These are phyloP conservation scores for Pterulicium gracile DNA, from an alignment of 1,284 basidiomycete species.

Conservation along the genomic window DNA sequence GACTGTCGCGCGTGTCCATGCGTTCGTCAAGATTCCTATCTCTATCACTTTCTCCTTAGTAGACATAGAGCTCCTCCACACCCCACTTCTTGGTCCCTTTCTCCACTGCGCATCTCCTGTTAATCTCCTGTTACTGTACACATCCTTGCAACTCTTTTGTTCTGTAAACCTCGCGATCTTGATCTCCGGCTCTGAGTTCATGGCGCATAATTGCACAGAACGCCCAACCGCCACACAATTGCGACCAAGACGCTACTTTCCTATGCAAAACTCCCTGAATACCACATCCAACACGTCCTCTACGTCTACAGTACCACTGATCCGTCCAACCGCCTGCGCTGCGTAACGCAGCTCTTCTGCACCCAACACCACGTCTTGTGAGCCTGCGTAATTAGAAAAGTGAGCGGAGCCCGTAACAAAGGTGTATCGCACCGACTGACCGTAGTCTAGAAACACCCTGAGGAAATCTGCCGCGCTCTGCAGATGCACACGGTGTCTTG, in stretches of 20 bases:
- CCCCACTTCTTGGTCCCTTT: not conserved
- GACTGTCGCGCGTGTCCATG: too few species aligned
- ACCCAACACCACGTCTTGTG: slow-evolving; percentile 61
- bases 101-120: too few species aligned
- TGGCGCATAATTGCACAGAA: too few species aligned
- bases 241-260: slow-evolving; percentile 47
- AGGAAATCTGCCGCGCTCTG: slow-evolving; percentile 55
- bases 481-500: slow-evolving; percentile 69
- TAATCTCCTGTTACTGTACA: slow-evolving; percentile 11
- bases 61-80: not conserved
- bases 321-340: slow-evolving; percentile 66
- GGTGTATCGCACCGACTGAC: slow-evolving; percentile 25
- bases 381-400: slow-evolving; percentile 16
- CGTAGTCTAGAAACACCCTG: slow-evolving; percentile 49
- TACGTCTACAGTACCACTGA: slow-evolving; percentile 63
- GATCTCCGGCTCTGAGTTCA: too few species aligned
- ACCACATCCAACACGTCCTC: slow-evolving; percentile 77
- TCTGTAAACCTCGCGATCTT: too few species aligned
- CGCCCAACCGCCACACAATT: too few species aligned
- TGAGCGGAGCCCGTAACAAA: not conserved
- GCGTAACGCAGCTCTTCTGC: slow-evolving; percentile 84
- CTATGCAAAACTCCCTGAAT: slow-evolving; percentile 81
- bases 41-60: not conserved
- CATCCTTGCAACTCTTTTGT: too few species aligned
- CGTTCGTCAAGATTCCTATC: not conserved